Base-by-base conservation (phyloP, 257 asterid genomes). In the Rauvolfia tetraphylla region DNA sequence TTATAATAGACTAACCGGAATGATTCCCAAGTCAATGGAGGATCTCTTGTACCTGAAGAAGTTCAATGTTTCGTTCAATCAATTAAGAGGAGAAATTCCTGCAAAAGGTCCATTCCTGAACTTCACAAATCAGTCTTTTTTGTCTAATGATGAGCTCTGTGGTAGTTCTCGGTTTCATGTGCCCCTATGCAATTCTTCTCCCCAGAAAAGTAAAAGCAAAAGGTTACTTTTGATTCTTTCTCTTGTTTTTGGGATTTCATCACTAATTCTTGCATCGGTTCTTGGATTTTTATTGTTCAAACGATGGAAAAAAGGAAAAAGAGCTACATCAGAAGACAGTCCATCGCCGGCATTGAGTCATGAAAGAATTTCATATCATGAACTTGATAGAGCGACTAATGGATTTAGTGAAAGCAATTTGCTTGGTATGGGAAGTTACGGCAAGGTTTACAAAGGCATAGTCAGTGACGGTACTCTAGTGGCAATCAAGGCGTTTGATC, bases 401-500 rank as follows among this genome's bases (percentile, higher is more conserved):
- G 46, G 73, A 38, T 76, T 67, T 44, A 66, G 53, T 54, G 31
- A 49, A 4, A 48, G 29, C 67, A 76, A 48, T 34, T 76, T 65
- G 54, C 36, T 67, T 22, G 79, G 79, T 29, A 63, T 9, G 1
- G 74, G 79, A 7, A 63, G 74, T 29, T 76, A 44, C 44, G 20
- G 74, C 48, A 22, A 38, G 4, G 74, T 76, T 5, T 76, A 76
- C 68, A 67, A 67, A 53, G 74, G 74, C 31, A n/a, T 67, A 7
- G 33, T 66, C 9, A 53, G 34, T 22, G 56, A 76, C n/a, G 57
- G 75, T 39, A 54, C 41, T 27, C 53, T 20, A 36, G 42, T 76
- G 54, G 79, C 79, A 11, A 65, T 59, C 29, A 76, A 76, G 74
- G 67, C 48, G 27, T 49, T 76, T 66, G 34, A 68, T 67, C 27